phyloP scores from a whole-genome alignment of 805 yeast species.

The Myxozyma melibiosi region DNA sequence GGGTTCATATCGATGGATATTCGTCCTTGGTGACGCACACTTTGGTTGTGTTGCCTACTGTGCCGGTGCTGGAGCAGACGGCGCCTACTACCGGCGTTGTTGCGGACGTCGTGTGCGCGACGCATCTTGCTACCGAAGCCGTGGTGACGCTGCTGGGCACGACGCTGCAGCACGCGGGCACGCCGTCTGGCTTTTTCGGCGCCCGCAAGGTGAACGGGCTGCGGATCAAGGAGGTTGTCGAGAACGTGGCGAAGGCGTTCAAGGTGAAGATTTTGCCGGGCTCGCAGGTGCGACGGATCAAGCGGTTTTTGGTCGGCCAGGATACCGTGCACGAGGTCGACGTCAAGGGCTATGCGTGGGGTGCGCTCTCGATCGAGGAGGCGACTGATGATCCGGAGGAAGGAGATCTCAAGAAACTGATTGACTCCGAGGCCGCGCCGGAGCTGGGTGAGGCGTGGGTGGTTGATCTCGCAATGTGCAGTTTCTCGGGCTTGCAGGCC shows the following conservation, averaged over 20 bases:
- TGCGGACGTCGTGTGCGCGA: slow-evolving; percentile 89
- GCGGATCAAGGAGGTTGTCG: slow-evolving; percentile 72
- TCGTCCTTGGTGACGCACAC: slow-evolving; percentile 87
- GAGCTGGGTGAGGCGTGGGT: slow-evolving; percentile 82
- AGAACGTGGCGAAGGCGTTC: slow-evolving; percentile 80
- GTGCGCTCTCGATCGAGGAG: slow-evolving; percentile 29
- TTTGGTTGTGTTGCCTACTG: slow-evolving; percentile 63
- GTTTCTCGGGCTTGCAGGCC: slow-evolving; percentile 51
- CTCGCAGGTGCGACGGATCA: slow-evolving; percentile 84
- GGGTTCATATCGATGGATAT: slow-evolving; percentile 94
- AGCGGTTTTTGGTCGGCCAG: slow-evolving; percentile 95
- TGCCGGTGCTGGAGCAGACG: slow-evolving; percentile 51
- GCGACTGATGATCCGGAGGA: slow-evolving; percentile 34
- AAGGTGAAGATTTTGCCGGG: slow-evolving; percentile 89
- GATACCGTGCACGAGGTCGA: slow-evolving; percentile 88
- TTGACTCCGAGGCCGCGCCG: slow-evolving; percentile 59
- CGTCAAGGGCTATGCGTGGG: slow-evolving; percentile 76
- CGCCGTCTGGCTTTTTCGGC: slow-evolving; percentile 18
- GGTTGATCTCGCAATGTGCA: slow-evolving; percentile 80
- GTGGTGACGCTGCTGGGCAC: slow-evolving; percentile 64
- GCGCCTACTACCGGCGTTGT: slow-evolving; percentile 77
- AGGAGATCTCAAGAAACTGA: slow-evolving; percentile 38
- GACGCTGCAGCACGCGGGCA: slow-evolving; percentile 10
- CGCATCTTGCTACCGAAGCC: slow-evolving; percentile 86
- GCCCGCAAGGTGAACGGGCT: slow-evolving; percentile 59